Evolutionary conservation across 345 rosid genomes (phyloP), one percentile per base, ranked within the genome.

Genomic region (Theobroma cacao): DNA sequence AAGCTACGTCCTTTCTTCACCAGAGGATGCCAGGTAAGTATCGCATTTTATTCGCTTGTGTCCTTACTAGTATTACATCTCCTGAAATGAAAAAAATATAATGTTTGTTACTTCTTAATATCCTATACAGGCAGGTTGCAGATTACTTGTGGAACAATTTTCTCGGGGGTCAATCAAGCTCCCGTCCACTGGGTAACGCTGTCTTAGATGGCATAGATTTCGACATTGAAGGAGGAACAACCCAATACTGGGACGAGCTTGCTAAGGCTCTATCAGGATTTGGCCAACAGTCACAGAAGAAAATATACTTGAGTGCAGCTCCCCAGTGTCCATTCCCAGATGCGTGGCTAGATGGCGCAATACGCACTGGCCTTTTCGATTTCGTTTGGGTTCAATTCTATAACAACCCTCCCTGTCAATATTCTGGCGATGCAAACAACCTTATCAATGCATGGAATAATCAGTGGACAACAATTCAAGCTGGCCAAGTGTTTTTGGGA

Each of bases 231-330:
- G 72, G 73, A 12, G 55, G 73, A 7, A 68, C 73, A 43, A 43
- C 24, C 55, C 73, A 38, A 26, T 18, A 68, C 26, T 68, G 73
- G 73, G 73, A 68, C 14, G 73, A 38, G 2, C 53, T 68, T 40
- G 73, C n/a, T n/a, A n/a, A n/a, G n/a, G n/a, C n/a, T n/a, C n/a
- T n/a, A n/a, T n/a, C n/a, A n/a, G n/a, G n/a, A n/a, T n/a, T n/a
- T n/a, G n/a, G n/a, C n/a, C n/a, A n/a, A n/a, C n/a, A n/a, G n/a
- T n/a, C n/a, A n/a, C n/a, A n/a, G n/a, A n/a, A 68, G 33, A 68
- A 68, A 45, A 55, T 68, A 9, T 68, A 68, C 55, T 22, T 68
- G 52, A 68, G 55, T 11, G 73, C 73, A 20, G 73, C 73, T 68
- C 73, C 73, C n/a, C 73, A 68, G 17, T 68, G 73, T 14, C 55